phyloP scores from a whole-genome alignment of 495 filamentous ascomycete genomes.

The Mytilinidion resinicola region DNA sequence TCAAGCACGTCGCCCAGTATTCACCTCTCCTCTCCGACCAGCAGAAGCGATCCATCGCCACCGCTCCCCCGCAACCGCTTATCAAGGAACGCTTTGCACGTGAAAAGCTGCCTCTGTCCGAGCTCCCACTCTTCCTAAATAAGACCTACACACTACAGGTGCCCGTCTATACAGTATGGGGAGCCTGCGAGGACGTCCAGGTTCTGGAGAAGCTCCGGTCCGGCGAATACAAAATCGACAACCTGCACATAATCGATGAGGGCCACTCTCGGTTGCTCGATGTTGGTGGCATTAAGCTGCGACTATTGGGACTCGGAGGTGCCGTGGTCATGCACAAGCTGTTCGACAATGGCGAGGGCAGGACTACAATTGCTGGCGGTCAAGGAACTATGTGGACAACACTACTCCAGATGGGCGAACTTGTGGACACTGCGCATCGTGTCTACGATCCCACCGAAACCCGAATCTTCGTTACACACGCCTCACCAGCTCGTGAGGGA shows the following conservation, averaged over 20 bases:
- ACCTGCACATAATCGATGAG: conserved; percentile 97
- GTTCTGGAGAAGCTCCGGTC: conserved; percentile 98
- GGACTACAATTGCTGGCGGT: conserved; percentile 95
- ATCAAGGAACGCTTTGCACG: conserved; percentile 78
- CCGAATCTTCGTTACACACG: conserved; percentile 95
- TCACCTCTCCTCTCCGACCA: conserved; percentile 85
- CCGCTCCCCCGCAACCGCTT: conserved; percentile 51
- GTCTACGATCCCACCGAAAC: conserved; percentile 98
- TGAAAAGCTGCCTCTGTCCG: conserved; percentile 84
- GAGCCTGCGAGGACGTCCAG: conserved; percentile 96
- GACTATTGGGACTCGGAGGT: conserved; percentile 87
- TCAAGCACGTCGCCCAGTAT: conserved; percentile 98
- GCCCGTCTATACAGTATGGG: conserved; percentile 98
- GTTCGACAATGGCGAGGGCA: conserved; percentile 96
- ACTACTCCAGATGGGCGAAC: conserved; percentile 93
- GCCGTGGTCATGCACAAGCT: conserved; percentile 99
- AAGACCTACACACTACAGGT: conserved; percentile 85
- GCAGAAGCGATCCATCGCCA: conserved; percentile 78
- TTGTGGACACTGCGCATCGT: conserved; percentile 95
- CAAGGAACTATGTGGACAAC: conserved; percentile 99
- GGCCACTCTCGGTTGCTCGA: conserved; percentile 91
- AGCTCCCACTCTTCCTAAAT: conserved; percentile 85
- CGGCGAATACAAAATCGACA: conserved; percentile 95
- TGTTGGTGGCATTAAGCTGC: conserved; percentile 91
- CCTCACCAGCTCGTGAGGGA: conserved; percentile 92